These are phyloP conservation scores for Albatrellus sp. DNA, from an alignment of 1,284 basidiomycete species.

Conservation along the genomic window DNA sequence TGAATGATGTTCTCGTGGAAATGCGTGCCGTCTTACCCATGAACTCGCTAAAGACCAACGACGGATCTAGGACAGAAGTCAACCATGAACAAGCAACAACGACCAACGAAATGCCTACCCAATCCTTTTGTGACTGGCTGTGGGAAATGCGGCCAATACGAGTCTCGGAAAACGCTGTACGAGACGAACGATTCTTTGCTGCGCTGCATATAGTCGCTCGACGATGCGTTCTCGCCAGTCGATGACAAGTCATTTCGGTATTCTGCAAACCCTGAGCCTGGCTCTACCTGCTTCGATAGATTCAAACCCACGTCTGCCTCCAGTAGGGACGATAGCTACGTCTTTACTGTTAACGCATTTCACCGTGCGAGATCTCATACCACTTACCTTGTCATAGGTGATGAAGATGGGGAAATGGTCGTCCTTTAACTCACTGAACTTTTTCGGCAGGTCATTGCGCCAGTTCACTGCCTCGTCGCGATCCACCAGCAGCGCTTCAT, in stretches of 20 bases:
- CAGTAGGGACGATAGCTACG: conserved; percentile 14
- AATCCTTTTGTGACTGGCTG: conserved; percentile 41
- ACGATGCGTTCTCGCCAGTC: not conserved
- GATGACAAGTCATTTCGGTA: not conserved
- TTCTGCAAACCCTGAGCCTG: not conserved
- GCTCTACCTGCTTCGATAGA: not conserved
- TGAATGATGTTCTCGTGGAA: conserved; percentile 4
- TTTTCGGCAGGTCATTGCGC: conserved; percentile 35
- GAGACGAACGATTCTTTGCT: conserved; percentile 24
- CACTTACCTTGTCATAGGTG: conserved; percentile 45
- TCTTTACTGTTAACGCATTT: not conserved
- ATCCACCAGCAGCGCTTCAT: conserved; percentile 25
- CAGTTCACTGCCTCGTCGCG: conserved; percentile 34
- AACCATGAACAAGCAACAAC: not conserved
- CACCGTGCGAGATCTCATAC: not conserved
- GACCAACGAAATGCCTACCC: conserved; percentile 22
- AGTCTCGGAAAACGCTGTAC: conserved; percentile 35
- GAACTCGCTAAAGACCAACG: conserved; percentile 57
- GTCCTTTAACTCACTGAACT: conserved; percentile 48
- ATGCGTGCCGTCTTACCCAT: conserved; percentile 29
- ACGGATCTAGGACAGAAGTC: conserved; percentile 31
- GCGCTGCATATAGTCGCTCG: conserved; percentile 18
- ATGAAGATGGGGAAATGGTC: conserved; percentile 62
- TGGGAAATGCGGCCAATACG: conserved; percentile 57
- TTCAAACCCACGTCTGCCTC: conserved; percentile 17